Evolutionary conservation across 108 stramenopile species (phyloP).

Genomic region (Fragilariopsis cylindrus): DNA sequence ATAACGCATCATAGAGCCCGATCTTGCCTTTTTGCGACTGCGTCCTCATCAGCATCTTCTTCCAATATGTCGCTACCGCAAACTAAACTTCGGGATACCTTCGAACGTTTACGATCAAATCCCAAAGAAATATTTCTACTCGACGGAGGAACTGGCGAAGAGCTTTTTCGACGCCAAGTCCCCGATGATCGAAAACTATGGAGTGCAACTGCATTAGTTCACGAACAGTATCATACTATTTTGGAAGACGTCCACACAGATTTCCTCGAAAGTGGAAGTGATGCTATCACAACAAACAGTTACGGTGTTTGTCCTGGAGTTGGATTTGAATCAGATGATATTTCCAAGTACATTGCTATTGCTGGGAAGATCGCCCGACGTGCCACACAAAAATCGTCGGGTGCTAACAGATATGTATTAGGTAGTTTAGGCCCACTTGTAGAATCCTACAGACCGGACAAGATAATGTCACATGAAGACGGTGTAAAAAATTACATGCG

Average conservation of each 20-base stretch:
- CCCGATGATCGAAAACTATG: conserved; percentile 82
- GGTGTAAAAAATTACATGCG: conserved; percentile 55
- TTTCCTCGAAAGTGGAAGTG: conserved; percentile 67
- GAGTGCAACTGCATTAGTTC: conserved; percentile 75
- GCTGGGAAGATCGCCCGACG: conserved; percentile 62
- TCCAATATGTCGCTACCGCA: no score
- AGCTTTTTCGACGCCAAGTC: conserved; percentile 72
- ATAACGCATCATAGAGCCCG: neutral
- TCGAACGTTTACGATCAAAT: conserved; percentile 14
- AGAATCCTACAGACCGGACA: conserved; percentile 78
- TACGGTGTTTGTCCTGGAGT: conserved; percentile 81
- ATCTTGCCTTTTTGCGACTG: neutral
- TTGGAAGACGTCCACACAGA: conserved; percentile 65
- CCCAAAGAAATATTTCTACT: conserved; percentile 42
- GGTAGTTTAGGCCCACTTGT: conserved; percentile 79
- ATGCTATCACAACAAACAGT: conserved; percentile 76
- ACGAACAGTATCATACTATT: conserved; percentile 53
- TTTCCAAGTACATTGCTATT: conserved; percentile 27
- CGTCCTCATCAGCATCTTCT: neutral
- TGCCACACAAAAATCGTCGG: conserved; percentile 25
- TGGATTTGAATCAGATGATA: conserved; percentile 61
- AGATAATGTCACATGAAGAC: conserved; percentile 53
- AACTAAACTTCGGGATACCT: neutral
- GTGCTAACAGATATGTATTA: conserved; percentile 39
- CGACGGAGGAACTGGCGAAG: conserved; percentile 87